These are phyloP conservation scores for Penicillium daleae DNA, from an alignment of 495 filamentous ascomycete genomes.

Conservation along the genomic window DNA sequence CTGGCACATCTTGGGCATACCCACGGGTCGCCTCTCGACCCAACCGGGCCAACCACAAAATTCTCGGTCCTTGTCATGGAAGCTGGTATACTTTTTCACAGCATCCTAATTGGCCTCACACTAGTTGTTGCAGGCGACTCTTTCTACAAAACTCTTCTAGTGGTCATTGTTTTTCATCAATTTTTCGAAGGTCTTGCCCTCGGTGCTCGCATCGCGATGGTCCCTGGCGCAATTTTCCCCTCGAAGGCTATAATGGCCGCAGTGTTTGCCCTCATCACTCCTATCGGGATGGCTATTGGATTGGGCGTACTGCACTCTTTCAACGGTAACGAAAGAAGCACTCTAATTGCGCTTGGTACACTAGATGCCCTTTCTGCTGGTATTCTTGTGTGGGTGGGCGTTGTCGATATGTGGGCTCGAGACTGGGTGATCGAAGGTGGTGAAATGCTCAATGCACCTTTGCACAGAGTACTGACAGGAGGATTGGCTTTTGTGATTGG, in stretches of 20 bases:
- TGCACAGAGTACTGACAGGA: slow-evolving; percentile 37
- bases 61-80: slow-evolving; percentile 67
- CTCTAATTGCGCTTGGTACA: slow-evolving; percentile 46
- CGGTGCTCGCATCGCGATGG: slow-evolving; percentile 71
- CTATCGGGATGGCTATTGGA: slow-evolving; percentile 51
- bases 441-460: slow-evolving; percentile 42
- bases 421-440: slow-evolving; percentile 51
- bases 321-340: slow-evolving; percentile 40
- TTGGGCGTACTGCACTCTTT: slow-evolving; percentile 47
- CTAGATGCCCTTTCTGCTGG: slow-evolving; percentile 52
- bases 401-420: slow-evolving; percentile 51
- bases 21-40: slow-evolving; percentile 32
- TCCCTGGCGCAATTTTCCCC: slow-evolving; percentile 54
- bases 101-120: slow-evolving; percentile 50
- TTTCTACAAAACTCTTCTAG: slow-evolving; percentile 68
- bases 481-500: slow-evolving; percentile 40
- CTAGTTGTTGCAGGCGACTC: slow-evolving; percentile 45
- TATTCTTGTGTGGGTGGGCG: slow-evolving; percentile 50
- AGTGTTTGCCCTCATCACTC: slow-evolving; percentile 47
- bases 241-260: slow-evolving; percentile 43
- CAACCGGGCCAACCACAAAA: slow-evolving; percentile 46
- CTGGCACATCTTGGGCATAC: slow-evolving; percentile 35
- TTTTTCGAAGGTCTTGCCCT: slow-evolving; percentile 70
- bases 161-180: slow-evolving; percentile 78
- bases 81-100: slow-evolving; percentile 74